These are phyloP conservation scores for Trapa bicornis DNA, from an alignment of 345 rosid genomes.

Conservation along the genomic window DNA sequence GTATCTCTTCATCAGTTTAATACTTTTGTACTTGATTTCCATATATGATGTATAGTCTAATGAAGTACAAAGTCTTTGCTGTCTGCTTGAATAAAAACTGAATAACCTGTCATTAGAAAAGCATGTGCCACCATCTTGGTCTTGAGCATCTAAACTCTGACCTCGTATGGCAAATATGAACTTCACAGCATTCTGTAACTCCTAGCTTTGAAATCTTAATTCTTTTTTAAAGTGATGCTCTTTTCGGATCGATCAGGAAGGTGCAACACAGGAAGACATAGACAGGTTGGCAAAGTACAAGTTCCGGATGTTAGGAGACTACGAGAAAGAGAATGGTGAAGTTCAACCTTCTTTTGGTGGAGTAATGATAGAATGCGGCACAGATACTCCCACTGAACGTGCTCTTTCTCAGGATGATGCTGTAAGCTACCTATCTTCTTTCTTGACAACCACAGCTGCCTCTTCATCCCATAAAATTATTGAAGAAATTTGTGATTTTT, in stretches of 20 bases:
- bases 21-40: not conserved
- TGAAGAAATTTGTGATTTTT: not conserved
- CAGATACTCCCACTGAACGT: slow-evolving; percentile 39
- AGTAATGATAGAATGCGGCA: slow-evolving; percentile 47
- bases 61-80: not conserved
- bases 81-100: not conserved
- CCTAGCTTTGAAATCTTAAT: not conserved
- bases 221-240: not conserved
- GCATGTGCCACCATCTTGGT: not conserved
- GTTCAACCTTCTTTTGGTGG: slow-evolving; percentile 45
- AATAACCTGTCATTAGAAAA: not conserved
- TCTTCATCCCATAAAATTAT: not conserved
- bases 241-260: slow-evolving; percentile 41
- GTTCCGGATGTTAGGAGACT: slow-evolving; percentile 27
- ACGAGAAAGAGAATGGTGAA: slow-evolving; percentile 41
- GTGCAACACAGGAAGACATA: slow-evolving; percentile 71
- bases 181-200: not conserved
- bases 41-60: not conserved
- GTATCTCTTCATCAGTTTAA: not conserved
- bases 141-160: not conserved
- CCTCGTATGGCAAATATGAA: not conserved
- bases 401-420: slow-evolving; percentile 55
- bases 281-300: slow-evolving; percentile 52
- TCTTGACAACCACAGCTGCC: not conserved
- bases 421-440: slow-evolving; percentile 29